Evolutionary conservation across 2,329 filamentous ascomycete genomes (phyloP), one percentile per base, ranked within the genome.

Genomic region (Fusarium palustre): DNA sequence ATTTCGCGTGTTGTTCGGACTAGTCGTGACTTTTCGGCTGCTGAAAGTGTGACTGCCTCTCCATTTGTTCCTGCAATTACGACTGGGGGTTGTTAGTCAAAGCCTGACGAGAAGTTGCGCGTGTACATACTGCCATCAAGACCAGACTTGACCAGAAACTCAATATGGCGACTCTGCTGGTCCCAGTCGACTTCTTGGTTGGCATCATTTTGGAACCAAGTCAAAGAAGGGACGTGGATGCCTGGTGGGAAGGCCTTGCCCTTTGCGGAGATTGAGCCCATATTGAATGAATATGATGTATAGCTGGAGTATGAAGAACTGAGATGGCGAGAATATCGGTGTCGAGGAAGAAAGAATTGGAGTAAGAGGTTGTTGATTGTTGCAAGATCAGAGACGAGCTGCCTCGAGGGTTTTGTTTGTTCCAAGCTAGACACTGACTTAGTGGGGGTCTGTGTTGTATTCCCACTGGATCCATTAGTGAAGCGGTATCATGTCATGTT

Each of bases 11-110:
- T 90, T 31, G 86, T 84, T 60, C 79, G 79, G 7, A 90, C 89
- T 64, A 93, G 84, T 48, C 85, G 80, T 50, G 84, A 83, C 73
- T 91, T 88, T 77, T 93, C 91, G 16, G 85, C 83, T 59, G 86
- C 83, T 43, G 87, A 87, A 7, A 93, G 82, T 64, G 92, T 90
- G 5, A 92, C 90, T 11, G 91, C 89, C 79, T 93, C 91, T 71
- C 91, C 91, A 72, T 92, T 93, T 69, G 89, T 91, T 52, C 91
- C 91, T 75, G 91, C 90, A 42, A 89, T 88, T 46, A 91, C 88
- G 61, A 93, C 79, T 76, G n/a, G 30, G 18, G 3, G 11, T 5
- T 38, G 59, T 68, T 74, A 76, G 59, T 71, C 49, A 22, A 13
- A 4, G 7, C 4, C 16, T 11, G 10, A 1, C 3, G 4, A 2